Evolutionary conservation across 345 rosid species (phyloP), one percentile per base, ranked within the genome.

Genomic region (Lepidium africanum): DNA sequence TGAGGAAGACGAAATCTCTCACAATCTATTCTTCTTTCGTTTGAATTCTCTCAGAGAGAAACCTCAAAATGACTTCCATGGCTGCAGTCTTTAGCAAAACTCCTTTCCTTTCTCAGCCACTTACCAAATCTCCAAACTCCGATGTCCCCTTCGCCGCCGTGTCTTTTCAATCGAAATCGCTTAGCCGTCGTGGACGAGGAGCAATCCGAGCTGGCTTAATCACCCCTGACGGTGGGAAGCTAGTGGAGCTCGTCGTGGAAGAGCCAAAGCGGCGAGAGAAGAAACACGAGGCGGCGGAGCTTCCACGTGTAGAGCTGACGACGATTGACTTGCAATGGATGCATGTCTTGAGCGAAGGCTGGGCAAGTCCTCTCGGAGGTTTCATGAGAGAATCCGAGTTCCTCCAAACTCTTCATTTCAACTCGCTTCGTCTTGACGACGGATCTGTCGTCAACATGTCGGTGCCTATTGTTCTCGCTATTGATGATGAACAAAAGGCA

Each of bases 321-420:
- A 42, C 64, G 81, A 89, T 94, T 62, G 99, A 94, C 65, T 12
- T 78, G 25, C 84, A 94, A 71, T 91, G 99, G 99, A 87, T 89
- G 71, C 96, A 94, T 79, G 99, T 94, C n/a, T 70, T 94, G 67
- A 86, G 97, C 82, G 97, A 94, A 79, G 99, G 97, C 17, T 94
- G 99, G 99, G 97, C 97, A 42, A 94, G 99, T 49, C 99, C 99
- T 5, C 88, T 91, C 59, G 74, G 79, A 3, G 99, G 99, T 11
- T 94, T 91, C 93, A 94, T 94, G 99, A 86, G 88, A 78, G 91
- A 91, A 83, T 82, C 96, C 89, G 93, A 94, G 99, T 91, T 94
- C 99, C 99, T 94, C 96, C 99, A 94, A 94, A 89, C 99, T 73
- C 99, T 94, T 91, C 97, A 91, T 89, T 94, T 91, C 76, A 91